Evolutionary conservation across 2,329 filamentous ascomycete genomes (phyloP), one percentile per base, ranked within the genome.

Genomic region (Colletotrichum ledebouriae): DNA sequence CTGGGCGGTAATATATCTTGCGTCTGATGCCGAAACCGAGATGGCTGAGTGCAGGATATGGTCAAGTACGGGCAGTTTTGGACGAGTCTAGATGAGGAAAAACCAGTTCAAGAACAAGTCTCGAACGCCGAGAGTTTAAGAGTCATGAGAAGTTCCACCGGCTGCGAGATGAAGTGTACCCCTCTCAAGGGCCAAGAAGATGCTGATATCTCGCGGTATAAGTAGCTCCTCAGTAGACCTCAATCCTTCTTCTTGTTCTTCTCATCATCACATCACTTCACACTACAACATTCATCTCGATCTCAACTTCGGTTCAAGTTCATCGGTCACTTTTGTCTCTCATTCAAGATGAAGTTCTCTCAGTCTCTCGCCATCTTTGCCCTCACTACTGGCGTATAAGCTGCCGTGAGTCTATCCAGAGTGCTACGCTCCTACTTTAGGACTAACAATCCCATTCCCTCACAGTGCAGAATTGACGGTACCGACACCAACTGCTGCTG

Each of bases 401-500:
- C 29, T 17, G 33, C 44, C 22, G 57, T 59, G 25, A 39, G 57
- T 59, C 25, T 25, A 6, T 25, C 25, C 12, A 13, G 2, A 2
- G n/a, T 11, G 2, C 29, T 29, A 10, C 33, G 1, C 34, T 12
- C 4, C 11, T 6, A 4, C 20, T 6, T 42, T 2, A 4, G 15
- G 11, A 13, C n/a, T 22, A 22, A 29, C 11, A 17, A 53, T 39
- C 13, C 3, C 37, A 2, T 11, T 25, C 17, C 17, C 17, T 17
- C 17, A 17, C 17, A 17, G 17, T 17, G 17, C 17, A 17, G 17
- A 17, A 17, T 17, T 17, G 17, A 17, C 17, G 17, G 17, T 39
- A 59, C 44, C 13, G 57, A 59, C 44, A 9, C 44, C 33, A 37
- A 47, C 44, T 59, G 57, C 44, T 59, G 57, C 44, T 59, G 57